Evolutionary conservation across 805 yeast genomes (phyloP), one percentile per base, ranked within the genome.

Genomic region (Tetrapisispora iriomotensis): DNA sequence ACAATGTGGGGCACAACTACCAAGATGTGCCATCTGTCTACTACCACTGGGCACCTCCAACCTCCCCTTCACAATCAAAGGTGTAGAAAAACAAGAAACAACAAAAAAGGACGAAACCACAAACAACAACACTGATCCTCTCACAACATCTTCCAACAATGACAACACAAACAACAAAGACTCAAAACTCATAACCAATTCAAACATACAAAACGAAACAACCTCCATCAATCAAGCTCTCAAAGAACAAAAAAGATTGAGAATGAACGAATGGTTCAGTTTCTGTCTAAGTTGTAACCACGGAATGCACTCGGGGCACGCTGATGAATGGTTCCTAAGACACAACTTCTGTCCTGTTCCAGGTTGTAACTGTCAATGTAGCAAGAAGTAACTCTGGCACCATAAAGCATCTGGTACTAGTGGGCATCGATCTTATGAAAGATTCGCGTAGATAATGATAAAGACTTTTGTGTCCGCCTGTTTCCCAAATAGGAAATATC

Each of bases 241-340:
- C 10, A n/a, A 35, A 34, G 47, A 44, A 44, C 45, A 26, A 37
- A 50, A 51, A 31, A 45, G 45, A 26, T 34, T 56, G 28, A 48
- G 50, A 43, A 75, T 82, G 56, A 72, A 77, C 43, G 81, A 82
- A 45, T 86, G 95, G 95, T 87, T 90, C 48, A 84, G 92, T 48
- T 86, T 86, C 61, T 90, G 98, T 53, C 62, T 90, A 46, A 75
- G 79, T 25, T 90, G 98, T 56, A 85, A 82, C 54, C 98, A 90
- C 52, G 95, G 96, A 1, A 79, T 79, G 75, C 98, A 90, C 62
- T 87, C 95, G 0, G 87, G 82, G 4, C 98, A 90, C 58, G 96
- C 96, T 0, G 87, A 84, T 46, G 94, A 88, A 52, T 90, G 98
- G 98, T 90, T 90, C 58, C 72, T 80, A 20, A 80, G 79, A 56